Base-by-base conservation (phyloP, 192 early-diverging fungal genomes). In the Phlyctochytrium bullatum region DNA sequence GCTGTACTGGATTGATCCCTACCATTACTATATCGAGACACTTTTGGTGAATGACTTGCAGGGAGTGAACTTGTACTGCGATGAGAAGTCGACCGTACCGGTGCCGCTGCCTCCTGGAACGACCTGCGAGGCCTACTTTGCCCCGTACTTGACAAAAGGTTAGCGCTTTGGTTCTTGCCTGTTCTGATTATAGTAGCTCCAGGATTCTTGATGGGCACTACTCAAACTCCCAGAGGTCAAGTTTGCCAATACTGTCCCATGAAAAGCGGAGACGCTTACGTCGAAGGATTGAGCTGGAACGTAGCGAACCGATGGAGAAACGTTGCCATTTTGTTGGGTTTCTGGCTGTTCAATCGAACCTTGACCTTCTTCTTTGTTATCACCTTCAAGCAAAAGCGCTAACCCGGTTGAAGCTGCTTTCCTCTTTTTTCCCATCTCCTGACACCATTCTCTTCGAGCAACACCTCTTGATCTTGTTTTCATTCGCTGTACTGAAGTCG, bases 1-100 rank as follows among this genome's bases (percentile, higher is more conserved):
- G 62, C 58, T 59, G 17, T 66, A 64, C 54, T 69, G 52, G 58
- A 61, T 68, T 61, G 58, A 68, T 34, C 66, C 66, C n/a, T 68
- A 68, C 66, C 66, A 68, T 30, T 68, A 68, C 40, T 68, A 60
- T 24, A 68, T 68, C 23, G 66, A 68, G 34, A 34, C 16, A 4
- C 56, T 68, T 23, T 53, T 68, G 4, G 59, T 61, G 12, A 68
- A 68, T 34, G 66, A 68, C 32, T 34, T 68, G 10, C 34, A 50
- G n/a, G 30, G 30, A 17, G 29, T 40, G 24, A 12, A 30, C n/a
- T 14, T 68, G 3, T 10, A 3, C 4, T 68, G 66, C 58, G 66
- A 68, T 36, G 36, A 24, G 6, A 3, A 23, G 6, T 61, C 57
- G 2, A 32, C 53, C 6, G 58, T 68, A 2, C 3, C 14, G 3